Evolutionary conservation across 805 yeast genomes (phyloP), one percentile per base, ranked within the genome.

Genomic region (Lipomyces chichibuensis): DNA sequence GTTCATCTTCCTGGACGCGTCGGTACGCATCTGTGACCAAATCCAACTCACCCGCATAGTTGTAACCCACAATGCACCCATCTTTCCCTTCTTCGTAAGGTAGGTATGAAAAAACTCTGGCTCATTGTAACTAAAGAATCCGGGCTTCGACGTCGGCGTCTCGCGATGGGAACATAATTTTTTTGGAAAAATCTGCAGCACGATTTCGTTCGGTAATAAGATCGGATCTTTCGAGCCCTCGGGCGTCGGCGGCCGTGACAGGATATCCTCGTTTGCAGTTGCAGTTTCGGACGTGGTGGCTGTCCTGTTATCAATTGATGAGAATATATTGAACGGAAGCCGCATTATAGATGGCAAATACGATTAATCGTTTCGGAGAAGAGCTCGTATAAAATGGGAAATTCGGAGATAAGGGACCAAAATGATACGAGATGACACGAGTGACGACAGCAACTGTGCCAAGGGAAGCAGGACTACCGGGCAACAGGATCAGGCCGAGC

Each of bases 181-280:
- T 37, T 65, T 67, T 43, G 73, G 66, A 61, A 75, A 74, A 52
- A 66, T 53, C 58, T 73, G 77, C 59, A 75, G 61, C 39, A 75
- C 69, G 35, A 74, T 62, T 59, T 75, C 77, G 65, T 75, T 75
- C 51, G 77, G 77, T 17, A 73, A 63, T 52, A 75, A 65, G 25
- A 75, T 75, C 43, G 76, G 77, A n/a, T 69, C 72, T 43, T 62
- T 64, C 11, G 71, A 71, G 35, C 75, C 75, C 20, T 58, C 72
- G 2, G 74, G 74, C 23, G 66, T 65, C 32, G 75, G 74, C 14
- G 74, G 74, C 35, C 70, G 57, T 11, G 17, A 55, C 20, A 61
- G 67, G 3, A 59, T 66, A 32, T 63, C 62, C n/a, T 61, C 49
- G 0, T 43, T 43, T 17, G 49, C 49, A 43, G 49, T 43, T 17